These are phyloP conservation scores for Suillus tomentosus DNA, from an alignment of 768 basidiomycete genomes.

Conservation along the genomic window DNA sequence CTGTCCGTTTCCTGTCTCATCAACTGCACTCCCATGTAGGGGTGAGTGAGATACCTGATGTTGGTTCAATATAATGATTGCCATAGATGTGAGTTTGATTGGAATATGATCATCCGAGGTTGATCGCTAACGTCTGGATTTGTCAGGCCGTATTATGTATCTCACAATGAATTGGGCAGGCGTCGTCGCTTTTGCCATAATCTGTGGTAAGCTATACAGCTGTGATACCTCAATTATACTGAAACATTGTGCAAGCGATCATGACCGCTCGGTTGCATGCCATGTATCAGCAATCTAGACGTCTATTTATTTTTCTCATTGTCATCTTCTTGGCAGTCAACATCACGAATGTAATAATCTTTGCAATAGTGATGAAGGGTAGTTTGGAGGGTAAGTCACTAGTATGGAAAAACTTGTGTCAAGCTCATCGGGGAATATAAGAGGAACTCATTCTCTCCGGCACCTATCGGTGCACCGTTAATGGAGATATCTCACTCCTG, in stretches of 20 bases:
- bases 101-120: neutral
- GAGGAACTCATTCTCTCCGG: neutral
- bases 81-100: neutral
- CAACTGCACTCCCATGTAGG: neutral
- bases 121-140: neutral
- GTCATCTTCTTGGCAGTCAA: neutral
- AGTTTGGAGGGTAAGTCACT: neutral
- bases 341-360: neutral
- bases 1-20: neutral
- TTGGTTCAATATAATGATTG: neutral
- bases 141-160: neutral
- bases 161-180: neutral
- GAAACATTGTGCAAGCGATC: neutral
- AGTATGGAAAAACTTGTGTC: neutral
- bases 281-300: neutral
- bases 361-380: neutral
- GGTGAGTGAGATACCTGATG: neutral
- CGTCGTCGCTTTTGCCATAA: neutral
- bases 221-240: neutral
- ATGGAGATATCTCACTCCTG: neutral
- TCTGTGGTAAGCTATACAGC: neutral
- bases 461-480: neutral
- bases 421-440: neutral
- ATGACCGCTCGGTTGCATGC: neutral
- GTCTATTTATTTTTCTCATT: neutral